Conservation (phyloP, 768 basidiomycete species). For the Tephrocybe sp. region DNA sequence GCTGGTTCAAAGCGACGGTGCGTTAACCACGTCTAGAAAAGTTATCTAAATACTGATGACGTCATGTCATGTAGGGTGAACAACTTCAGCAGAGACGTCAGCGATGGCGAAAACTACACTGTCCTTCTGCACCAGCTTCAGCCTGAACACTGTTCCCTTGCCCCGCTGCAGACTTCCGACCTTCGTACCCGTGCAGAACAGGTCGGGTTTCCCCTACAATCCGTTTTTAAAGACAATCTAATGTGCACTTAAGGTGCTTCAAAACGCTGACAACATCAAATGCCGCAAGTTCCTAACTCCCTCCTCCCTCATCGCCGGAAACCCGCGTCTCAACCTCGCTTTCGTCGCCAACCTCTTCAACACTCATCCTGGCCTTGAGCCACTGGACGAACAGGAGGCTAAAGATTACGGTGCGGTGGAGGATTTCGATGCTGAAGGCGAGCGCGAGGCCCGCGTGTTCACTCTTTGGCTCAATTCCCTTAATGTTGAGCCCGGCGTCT, state of each 20-base stretch:
- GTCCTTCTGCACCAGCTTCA: constrained; percentile 94
- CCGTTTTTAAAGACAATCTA: not conserved
- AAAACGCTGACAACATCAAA: constrained; percentile 91
- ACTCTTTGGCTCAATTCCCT: constrained; percentile 98
- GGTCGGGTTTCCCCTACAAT: constrained; percentile 23
- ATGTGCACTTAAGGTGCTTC: constrained; percentile 55
- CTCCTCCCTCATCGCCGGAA: constrained; percentile 87
- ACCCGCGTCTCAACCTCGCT: constrained; percentile 95
- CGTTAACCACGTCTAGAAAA: not conserved
- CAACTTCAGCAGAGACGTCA: constrained; percentile 98
- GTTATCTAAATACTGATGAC: constrained; percentile 9
- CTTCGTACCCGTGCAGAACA: constrained; percentile 85
- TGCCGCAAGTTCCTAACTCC: constrained; percentile 96
- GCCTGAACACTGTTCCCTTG: constrained; percentile 88
- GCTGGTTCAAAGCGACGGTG: constrained; percentile 89
- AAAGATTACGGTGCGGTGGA: constrained; percentile 88
- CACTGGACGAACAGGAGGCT: constrained; percentile 90
- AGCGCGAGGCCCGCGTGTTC: constrained; percentile 96
- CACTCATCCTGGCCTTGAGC: constrained; percentile 92
- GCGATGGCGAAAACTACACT: constrained; percentile 97
- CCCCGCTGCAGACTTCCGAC: constrained; percentile 85
- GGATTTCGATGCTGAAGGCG: constrained; percentile 98
- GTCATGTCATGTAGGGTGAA: constrained; percentile 75
- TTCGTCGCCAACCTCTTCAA: constrained; percentile 99
- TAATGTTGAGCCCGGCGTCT: constrained; percentile 93